A percentile compares a stretch with the other conserved stretches of the same genome.
Evolutionary conservation across 768 basidiomycete genomes (phyloP).

Genomic region (Pholiota conissans): DNA sequence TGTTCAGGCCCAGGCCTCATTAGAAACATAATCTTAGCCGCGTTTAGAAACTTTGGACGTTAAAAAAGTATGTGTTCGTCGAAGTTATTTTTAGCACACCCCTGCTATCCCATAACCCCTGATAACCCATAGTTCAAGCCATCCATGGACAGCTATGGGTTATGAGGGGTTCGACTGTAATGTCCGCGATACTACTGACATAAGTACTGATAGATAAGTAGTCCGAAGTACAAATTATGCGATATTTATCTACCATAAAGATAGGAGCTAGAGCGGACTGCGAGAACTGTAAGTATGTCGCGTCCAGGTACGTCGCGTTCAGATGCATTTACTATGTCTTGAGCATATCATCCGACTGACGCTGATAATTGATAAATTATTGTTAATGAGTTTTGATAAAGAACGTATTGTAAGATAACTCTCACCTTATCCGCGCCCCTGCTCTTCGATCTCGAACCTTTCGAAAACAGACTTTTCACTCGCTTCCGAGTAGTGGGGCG

Average conservation of each 20-base stretch:
- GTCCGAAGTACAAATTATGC: not conserved
- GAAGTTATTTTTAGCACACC: no score
- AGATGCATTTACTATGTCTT: not conserved
- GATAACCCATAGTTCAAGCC: no score
- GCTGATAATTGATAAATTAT: not conserved
- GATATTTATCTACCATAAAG: not conserved
- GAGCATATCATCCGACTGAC: conserved; percentile 14
- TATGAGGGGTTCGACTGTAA: no score
- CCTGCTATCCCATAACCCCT: no score
- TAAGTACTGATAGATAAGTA: not conserved
- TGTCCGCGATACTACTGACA: no score
- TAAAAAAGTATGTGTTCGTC: no score
- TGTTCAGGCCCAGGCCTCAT: no score
- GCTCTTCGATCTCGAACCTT: conserved; percentile 21
- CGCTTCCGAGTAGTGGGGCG: conserved; percentile 23
- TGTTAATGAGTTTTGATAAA: not conserved
- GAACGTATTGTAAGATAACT: not conserved
- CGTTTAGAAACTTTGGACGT: no score
- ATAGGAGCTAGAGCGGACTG: not conserved
- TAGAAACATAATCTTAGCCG: no score
- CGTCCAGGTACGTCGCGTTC: not conserved
- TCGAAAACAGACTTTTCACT: conserved; percentile 32
- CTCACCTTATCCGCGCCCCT: conserved; percentile 19
- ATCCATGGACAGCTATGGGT: no score
- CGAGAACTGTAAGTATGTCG: not conserved